Percentiles rank a stretch among this genome's conserved stretches.
Conservation (phyloP, 768 basidiomycete species). For the Naganishia vaughanmartiniae region DNA sequence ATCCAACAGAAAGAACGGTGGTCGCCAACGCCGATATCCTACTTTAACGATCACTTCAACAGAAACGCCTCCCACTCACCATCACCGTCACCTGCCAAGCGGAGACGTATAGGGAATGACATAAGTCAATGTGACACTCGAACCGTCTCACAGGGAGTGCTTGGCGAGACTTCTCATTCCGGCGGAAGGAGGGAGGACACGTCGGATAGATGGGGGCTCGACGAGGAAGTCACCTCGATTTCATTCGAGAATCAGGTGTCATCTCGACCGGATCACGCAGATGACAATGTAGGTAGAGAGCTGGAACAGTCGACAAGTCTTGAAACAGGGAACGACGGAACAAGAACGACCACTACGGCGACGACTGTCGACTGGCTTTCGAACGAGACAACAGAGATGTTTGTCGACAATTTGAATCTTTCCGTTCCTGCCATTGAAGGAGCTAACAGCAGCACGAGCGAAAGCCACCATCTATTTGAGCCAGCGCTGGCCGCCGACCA, state of each 20-base stretch:
- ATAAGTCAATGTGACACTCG: background rate
- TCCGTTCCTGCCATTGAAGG: background rate
- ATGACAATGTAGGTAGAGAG: background rate
- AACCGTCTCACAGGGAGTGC: background rate
- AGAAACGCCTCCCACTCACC: constrained; percentile 7
- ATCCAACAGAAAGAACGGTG: constrained; percentile 18
- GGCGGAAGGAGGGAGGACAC: constrained; percentile 1
- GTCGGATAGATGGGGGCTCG: constrained; percentile 8
- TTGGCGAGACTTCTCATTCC: background rate
- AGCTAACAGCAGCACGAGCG: background rate
- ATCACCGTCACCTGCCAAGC: constrained; percentile 10
- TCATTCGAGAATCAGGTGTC: background rate
- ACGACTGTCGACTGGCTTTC: constrained; percentile 8
- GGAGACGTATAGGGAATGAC: constrained; percentile 3
- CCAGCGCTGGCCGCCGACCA: background rate
- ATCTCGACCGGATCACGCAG: background rate
- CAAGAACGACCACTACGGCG: background rate
- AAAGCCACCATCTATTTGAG: background rate
- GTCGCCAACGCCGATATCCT: constrained; percentile 12
- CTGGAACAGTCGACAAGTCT: constrained; percentile 1
- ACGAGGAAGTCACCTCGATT: constrained; percentile 8
- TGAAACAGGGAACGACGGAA: constrained; percentile 3
- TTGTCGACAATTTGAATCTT: background rate
- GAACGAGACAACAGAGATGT: background rate
- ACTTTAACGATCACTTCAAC: constrained; percentile 6